Conservation (phyloP, 2,329 filamentous ascomycete species). For the Apiospora pterosperma region DNA sequence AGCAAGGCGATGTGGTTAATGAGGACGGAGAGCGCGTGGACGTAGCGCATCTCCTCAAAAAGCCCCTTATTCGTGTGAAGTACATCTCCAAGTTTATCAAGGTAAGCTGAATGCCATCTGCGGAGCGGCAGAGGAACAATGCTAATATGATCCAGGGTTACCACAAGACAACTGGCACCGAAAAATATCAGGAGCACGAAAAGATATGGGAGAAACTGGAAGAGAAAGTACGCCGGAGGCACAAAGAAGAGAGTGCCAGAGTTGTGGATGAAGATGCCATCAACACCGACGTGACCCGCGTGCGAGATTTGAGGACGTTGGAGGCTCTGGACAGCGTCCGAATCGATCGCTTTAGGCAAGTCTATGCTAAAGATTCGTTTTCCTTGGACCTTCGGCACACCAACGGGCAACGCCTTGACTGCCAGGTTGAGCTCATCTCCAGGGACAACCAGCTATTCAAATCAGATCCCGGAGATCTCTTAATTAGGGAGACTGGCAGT, state of each 20-base stretch:
- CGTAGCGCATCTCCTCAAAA: constrained; percentile 87
- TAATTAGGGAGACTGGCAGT: constrained; percentile 85
- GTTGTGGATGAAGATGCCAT: constrained; percentile 84
- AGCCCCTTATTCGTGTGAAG: constrained; percentile 83
- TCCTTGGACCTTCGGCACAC: constrained; percentile 82
- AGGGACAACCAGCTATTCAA: constrained; percentile 72
- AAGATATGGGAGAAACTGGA: constrained; percentile 69
- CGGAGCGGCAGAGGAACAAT: background rate
- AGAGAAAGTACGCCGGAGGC: constrained; percentile 69
- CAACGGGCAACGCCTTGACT: constrained; percentile 84
- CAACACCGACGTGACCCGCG: constrained; percentile 75
- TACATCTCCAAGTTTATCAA: constrained; percentile 82
- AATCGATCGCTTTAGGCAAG: constrained; percentile 76
- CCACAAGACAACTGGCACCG: constrained; percentile 48
- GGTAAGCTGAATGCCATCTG: constrained; percentile 36
- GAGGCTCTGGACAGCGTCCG: constrained; percentile 65
- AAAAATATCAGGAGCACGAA: constrained; percentile 55
- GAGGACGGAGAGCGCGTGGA: constrained; percentile 86
- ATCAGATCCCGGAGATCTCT: constrained; percentile 73
- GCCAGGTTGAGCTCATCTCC: constrained; percentile 81
- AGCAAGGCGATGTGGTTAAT: constrained; percentile 64
- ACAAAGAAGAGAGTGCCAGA: constrained; percentile 69
- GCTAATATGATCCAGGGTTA: constrained; percentile 51
- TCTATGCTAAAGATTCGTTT: constrained; percentile 87
- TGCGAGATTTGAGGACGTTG: constrained; percentile 75